A percentile compares a stretch with the other conserved stretches of the same genome.
phyloP scores from a whole-genome alignment of 495 filamentous ascomycete species.

The Neurospora discreta region DNA sequence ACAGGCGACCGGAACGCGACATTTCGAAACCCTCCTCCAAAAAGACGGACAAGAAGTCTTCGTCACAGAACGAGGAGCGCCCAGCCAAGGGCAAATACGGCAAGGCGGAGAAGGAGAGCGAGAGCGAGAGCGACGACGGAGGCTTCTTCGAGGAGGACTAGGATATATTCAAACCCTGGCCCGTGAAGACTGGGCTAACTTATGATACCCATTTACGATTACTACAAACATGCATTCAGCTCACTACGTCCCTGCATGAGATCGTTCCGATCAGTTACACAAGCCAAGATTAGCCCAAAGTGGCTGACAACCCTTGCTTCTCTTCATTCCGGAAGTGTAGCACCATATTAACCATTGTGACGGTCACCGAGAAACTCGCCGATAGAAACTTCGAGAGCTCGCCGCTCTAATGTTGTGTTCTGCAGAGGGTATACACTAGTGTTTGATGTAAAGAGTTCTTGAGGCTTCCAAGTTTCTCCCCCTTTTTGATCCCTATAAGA shows the following conservation, averaged over 20 bases:
- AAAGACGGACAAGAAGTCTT: not conserved
- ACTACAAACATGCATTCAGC: not conserved
- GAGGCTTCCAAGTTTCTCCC: not conserved
- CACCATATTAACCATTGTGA: not conserved
- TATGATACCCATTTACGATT: slow-evolving; percentile 12
- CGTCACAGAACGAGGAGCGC: not conserved
- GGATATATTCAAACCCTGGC: not conserved
- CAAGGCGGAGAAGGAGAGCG: slow-evolving; percentile 1
- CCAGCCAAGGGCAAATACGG: not conserved
- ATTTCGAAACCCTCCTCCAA: not conserved
- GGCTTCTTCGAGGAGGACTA: slow-evolving; percentile 25
- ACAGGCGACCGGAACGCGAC: slow-evolving; percentile 21
- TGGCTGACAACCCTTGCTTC: not conserved
- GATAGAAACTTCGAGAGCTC: not conserved
- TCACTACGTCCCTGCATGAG: not conserved
- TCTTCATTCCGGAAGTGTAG: not conserved
- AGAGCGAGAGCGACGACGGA: slow-evolving; percentile 14
- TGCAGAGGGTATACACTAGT: not conserved
- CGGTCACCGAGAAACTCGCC: not conserved
- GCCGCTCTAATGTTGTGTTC: not conserved
- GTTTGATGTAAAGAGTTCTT: not conserved
- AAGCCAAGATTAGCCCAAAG: not conserved
- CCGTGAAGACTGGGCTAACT: not conserved
- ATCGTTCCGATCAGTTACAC: not conserved
- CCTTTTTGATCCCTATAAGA: not conserved